Conservation (phyloP, 306 rosid species). For the Herpetospermum pedunculosum region DNA sequence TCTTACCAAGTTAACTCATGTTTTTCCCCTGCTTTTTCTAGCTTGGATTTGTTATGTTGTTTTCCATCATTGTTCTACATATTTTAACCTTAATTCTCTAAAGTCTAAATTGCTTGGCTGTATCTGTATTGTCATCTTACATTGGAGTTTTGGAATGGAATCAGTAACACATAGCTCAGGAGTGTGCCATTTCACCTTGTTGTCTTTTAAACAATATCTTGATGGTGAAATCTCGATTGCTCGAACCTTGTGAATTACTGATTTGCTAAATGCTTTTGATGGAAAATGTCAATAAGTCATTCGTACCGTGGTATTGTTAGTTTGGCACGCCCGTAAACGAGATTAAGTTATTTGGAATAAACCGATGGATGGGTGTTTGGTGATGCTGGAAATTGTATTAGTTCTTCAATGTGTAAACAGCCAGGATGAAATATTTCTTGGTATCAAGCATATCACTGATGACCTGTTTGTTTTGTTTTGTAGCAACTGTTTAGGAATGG, state of each 20-base stretch:
- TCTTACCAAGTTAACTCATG: not conserved
- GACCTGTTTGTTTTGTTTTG: conserved; percentile 28
- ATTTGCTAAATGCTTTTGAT: not conserved
- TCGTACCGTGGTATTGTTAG: not conserved
- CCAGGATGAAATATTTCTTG: not conserved
- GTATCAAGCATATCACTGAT: conserved; percentile 15
- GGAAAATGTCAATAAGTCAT: not conserved
- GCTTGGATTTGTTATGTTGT: not conserved
- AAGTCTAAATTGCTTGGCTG: not conserved
- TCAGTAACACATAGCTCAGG: not conserved
- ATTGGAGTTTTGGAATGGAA: no score
- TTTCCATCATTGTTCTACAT: not conserved
- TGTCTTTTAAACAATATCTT: not conserved
- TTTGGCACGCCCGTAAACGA: not conserved
- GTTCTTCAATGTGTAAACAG: not conserved
- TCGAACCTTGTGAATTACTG: not conserved
- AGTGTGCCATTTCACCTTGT: not conserved
- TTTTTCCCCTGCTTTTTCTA: not conserved
- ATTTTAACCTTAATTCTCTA: conserved; percentile 1
- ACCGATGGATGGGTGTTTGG: not conserved
- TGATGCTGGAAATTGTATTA: not conserved
- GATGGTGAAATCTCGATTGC: not conserved
- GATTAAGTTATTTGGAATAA: not conserved
- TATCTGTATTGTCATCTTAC: not conserved
- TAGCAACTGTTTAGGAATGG: conserved; percentile 20